Evolutionary conservation across 139 green algal species (phyloP).

Genomic region (Limnomonas spitsbergensis): DNA sequence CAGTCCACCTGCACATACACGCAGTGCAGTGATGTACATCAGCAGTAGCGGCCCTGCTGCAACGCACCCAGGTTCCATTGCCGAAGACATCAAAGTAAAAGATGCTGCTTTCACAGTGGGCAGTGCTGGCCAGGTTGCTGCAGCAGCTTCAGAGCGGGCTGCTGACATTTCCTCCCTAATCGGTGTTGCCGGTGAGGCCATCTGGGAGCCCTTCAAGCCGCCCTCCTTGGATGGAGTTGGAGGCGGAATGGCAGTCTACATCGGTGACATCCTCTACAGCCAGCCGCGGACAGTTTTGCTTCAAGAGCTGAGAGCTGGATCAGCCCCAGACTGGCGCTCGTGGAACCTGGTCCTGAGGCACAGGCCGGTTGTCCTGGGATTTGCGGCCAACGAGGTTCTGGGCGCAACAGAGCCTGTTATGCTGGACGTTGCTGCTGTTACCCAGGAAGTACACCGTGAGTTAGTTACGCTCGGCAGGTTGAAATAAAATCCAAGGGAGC

Average conservation of each 20-base stretch:
- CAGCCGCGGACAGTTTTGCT: background rate
- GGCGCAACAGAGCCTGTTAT: background rate
- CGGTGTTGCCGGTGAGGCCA: no score
- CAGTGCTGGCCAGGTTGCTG: no score
- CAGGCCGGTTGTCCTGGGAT: background rate
- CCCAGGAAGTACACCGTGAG: constrained; percentile 1
- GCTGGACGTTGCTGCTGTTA: background rate
- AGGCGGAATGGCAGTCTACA: background rate
- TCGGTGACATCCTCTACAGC: constrained; percentile 2
- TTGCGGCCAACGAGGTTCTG: background rate
- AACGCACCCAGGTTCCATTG: no score
- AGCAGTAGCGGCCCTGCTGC: no score
- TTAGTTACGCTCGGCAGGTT: no score
- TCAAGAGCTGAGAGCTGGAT: background rate
- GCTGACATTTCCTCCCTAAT: no score
- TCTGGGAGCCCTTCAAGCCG: background rate
- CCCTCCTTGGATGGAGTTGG: background rate
- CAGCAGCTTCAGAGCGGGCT: no score
- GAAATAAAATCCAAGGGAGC: no score
- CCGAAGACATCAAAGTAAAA: no score
- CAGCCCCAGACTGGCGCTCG: background rate
- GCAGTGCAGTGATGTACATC: constrained; percentile 1
- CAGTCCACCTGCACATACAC: constrained; percentile 2
- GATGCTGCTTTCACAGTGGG: no score
- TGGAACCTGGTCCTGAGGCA: background rate